Conservation (phyloP, 352 stramenopile genomes). For the Phytophthora sp. region DNA sequence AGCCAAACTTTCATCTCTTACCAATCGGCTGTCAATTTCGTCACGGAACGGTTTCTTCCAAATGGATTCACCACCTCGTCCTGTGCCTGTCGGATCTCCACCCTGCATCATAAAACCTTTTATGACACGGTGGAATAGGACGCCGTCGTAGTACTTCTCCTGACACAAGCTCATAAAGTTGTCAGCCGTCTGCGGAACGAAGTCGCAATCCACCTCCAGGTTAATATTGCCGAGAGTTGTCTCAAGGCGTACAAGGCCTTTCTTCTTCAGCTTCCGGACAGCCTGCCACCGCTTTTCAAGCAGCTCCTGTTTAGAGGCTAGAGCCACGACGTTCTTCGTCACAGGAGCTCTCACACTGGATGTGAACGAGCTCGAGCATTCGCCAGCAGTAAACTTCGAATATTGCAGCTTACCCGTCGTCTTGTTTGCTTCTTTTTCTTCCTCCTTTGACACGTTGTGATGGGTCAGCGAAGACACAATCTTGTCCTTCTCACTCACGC, state of each 20-base stretch:
- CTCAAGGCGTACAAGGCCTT: slow-evolving; percentile 96
- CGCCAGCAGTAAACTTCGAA: slow-evolving; percentile 89
- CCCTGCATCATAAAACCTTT: slow-evolving; percentile 97
- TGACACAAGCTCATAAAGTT: slow-evolving; percentile 97
- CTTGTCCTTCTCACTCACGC: slow-evolving; percentile 77
- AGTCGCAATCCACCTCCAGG: slow-evolving; percentile 96
- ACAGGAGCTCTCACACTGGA: slow-evolving; percentile 90
- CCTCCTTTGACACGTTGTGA: slow-evolving; percentile 35
- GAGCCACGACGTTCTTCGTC: slow-evolving; percentile 57
- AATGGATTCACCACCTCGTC: slow-evolving; percentile 93
- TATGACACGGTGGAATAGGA: slow-evolving; percentile 97
- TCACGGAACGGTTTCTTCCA: slow-evolving; percentile 96
- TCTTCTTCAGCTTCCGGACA: slow-evolving; percentile 93
- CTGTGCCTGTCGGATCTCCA: slow-evolving; percentile 95
- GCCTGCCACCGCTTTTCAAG: slow-evolving; percentile 86
- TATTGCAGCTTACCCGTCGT: slow-evolving; percentile 51
- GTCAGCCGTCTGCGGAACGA: slow-evolving; percentile 94
- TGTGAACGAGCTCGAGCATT: slow-evolving; percentile 94
- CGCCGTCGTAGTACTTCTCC: slow-evolving; percentile 94
- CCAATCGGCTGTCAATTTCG: slow-evolving; percentile 97
- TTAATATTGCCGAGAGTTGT: slow-evolving; percentile 96
- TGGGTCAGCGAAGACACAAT: slow-evolving; percentile 80
- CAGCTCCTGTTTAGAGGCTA: slow-evolving; percentile 64
- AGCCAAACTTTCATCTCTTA: slow-evolving; percentile 23
- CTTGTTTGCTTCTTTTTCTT: slow-evolving; percentile 21